Evolutionary conservation across 345 rosid species (phyloP), one percentile per base, ranked within the genome.

Genomic region (Abelmoschus esculentus): DNA sequence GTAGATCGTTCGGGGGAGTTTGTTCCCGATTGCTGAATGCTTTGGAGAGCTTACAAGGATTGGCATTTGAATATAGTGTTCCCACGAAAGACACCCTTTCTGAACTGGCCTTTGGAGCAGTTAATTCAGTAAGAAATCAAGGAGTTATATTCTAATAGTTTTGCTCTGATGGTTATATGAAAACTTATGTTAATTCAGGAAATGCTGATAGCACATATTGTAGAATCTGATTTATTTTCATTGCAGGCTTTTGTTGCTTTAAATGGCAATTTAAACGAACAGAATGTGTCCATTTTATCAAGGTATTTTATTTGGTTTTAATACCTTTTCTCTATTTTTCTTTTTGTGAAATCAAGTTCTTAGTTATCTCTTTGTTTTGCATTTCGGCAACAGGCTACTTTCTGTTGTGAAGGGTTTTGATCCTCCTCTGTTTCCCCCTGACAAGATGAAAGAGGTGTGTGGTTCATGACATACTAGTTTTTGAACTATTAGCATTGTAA

Each of bases 381-480:
- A 29, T 68, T 61, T 60, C 18, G 54, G 68, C 72, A 66, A 70
- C 93, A 96, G 99, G 83, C 58, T 92, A 60, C 78, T 92, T 62
- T 81, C 86, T 58, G 69, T 74, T 59, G 80, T 86, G 55, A 85
- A 77, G 76, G 78, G 80, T 77, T 70, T 75, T 46, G 77, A 79
- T 67, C 85, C 86, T 59, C 80, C 79, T 22, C 70, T 85, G 73
- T 84, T 96, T 63, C 74, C 86, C 19, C 50, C 84, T 17, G 79
- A 78, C 72, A 91, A 86, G 74, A 69, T 72, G 53, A 82, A 72
- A 72, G 91, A 96, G 99, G 99, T 96, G 72, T 96, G 73, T 61
- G 77, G 52, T 73, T 61, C 26, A 29, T 6, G 26, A 26, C n/a
- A 59, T 74, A 9, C n/a, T 38, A 13, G 52, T 49, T 60, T 67